A percentile compares a stretch with the other conserved stretches of the same genome.
These are phyloP conservation scores for Trichoderma oligosporum DNA, from an alignment of 2,329 filamentous ascomycete species.

Conservation along the genomic window DNA sequence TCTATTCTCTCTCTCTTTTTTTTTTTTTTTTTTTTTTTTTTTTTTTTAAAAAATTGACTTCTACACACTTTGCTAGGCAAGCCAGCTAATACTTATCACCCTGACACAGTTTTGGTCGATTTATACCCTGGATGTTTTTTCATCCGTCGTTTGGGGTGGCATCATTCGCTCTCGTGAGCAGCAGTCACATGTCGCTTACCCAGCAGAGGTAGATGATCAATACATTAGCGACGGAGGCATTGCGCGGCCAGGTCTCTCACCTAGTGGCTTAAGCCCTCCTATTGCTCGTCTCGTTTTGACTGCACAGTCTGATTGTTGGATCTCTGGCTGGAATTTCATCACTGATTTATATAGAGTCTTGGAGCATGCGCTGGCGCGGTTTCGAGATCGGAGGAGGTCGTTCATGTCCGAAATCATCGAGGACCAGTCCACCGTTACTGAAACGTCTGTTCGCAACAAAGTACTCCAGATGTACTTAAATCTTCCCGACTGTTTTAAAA, in stretches of 20 bases:
- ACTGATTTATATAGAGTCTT: conserved; percentile 55
- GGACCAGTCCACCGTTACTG: conserved; percentile 21
- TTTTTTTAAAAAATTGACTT: neutral
- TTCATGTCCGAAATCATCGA: conserved; percentile 25
- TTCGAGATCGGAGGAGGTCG: conserved; percentile 23
- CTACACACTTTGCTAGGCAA: neutral
- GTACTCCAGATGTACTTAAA: conserved; percentile 28
- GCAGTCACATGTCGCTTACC: conserved; percentile 27
- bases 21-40: neutral
- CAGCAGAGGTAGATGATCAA: conserved; percentile 39
- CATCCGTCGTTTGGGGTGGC: conserved; percentile 47
- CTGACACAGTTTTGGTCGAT: conserved; percentile 49
- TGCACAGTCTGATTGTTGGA: conserved; percentile 38
- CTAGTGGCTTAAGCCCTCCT: conserved; percentile 8
- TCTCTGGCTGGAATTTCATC: conserved; percentile 55
- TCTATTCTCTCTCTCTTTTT: neutral
- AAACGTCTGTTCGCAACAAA: conserved; percentile 23
- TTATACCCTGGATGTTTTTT: conserved; percentile 54
- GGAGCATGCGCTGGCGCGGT: conserved; percentile 44
- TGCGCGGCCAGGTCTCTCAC: conserved; percentile 3
- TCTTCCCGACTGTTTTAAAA: conserved; percentile 30
- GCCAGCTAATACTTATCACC: neutral
- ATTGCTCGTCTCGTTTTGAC: conserved; percentile 13
- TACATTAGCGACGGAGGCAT: conserved; percentile 32
- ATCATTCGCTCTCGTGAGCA: conserved; percentile 25